Percentiles rank a stretch among this genome's conserved stretches.
Evolutionary conservation across 208 protist genomes (phyloP).

Genomic region (Acanthamoeba sp.): DNA sequence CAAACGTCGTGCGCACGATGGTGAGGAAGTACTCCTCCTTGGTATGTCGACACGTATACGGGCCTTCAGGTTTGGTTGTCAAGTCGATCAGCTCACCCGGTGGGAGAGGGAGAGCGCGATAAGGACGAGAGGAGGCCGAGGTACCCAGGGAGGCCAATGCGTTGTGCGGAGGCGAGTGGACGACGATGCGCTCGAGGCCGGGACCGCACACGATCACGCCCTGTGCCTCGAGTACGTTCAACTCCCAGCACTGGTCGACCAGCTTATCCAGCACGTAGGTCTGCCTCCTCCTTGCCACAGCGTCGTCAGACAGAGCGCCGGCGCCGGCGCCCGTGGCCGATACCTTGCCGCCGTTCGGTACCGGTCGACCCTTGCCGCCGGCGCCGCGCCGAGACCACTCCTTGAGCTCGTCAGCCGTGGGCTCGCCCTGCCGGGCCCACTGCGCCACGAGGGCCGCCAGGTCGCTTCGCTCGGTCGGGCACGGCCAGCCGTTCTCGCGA

Average conservation of each 20-base stretch:
- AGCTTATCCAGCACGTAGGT: not conserved
- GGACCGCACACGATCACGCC: not conserved
- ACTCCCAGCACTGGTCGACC: constrained; percentile 8
- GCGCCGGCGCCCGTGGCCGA: not conserved
- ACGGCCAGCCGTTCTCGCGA: not conserved
- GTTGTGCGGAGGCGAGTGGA: not conserved
- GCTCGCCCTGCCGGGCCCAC: not conserved
- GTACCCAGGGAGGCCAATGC: not conserved
- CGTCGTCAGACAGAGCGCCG: not conserved
- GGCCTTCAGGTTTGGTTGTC: not conserved
- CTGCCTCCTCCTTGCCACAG: not conserved
- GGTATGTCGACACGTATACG: not conserved
- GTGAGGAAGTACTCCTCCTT: constrained; percentile 30
- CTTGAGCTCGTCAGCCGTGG: not conserved
- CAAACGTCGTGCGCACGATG: not conserved
- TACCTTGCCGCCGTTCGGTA: too few relatives aligned
- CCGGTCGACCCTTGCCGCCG: not conserved
- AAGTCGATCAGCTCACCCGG: too few relatives aligned
- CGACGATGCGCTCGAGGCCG: not conserved
- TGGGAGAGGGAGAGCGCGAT: not conserved
- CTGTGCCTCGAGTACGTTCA: not conserved
- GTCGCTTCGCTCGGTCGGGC: not conserved
- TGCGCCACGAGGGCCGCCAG: not conserved
- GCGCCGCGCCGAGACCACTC: not conserved
- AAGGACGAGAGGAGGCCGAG: not conserved